Conservation (phyloP, 2,329 filamentous ascomycete genomes). For the Colletotrichum camelliae region DNA sequence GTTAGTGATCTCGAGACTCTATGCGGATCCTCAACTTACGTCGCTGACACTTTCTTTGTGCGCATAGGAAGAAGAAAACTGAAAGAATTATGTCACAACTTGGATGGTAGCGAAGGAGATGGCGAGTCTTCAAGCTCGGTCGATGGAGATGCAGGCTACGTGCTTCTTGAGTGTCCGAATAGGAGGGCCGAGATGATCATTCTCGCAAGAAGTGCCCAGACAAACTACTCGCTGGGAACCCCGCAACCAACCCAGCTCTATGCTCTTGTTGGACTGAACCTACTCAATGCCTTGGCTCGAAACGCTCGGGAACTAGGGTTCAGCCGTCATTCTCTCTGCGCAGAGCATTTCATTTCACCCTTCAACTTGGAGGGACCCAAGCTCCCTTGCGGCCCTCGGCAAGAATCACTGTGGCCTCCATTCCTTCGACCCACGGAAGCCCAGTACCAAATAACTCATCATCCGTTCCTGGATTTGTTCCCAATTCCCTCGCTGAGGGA, state of each 20-base stretch:
- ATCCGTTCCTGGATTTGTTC: conserved; percentile 36
- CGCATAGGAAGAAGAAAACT: background rate
- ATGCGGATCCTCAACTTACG: background rate
- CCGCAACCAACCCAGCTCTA: conserved; percentile 3
- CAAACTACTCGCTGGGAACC: background rate
- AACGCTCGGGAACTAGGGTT: conserved; percentile 18
- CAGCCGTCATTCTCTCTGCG: conserved; percentile 8
- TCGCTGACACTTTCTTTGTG: background rate
- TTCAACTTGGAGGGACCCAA: conserved; percentile 9
- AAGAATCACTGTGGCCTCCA: background rate
- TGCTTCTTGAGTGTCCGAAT: background rate
- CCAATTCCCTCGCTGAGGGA: conserved; percentile 33
- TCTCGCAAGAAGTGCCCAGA: background rate
- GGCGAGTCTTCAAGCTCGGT: background rate
- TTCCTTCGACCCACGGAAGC: conserved; percentile 31
- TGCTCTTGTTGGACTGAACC: conserved; percentile 17
- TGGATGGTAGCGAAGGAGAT: background rate
- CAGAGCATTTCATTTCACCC: conserved; percentile 18
- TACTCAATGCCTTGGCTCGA: conserved; percentile 14
- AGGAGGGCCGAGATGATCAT: background rate
- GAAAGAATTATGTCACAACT: background rate
- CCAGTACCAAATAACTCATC: conserved; percentile 30
- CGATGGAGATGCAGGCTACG: background rate
- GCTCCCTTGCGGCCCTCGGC: background rate
- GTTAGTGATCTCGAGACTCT: background rate